phyloP scores from a whole-genome alignment of 1,284 basidiomycete genomes.

The Apiotrichum gracile region DNA sequence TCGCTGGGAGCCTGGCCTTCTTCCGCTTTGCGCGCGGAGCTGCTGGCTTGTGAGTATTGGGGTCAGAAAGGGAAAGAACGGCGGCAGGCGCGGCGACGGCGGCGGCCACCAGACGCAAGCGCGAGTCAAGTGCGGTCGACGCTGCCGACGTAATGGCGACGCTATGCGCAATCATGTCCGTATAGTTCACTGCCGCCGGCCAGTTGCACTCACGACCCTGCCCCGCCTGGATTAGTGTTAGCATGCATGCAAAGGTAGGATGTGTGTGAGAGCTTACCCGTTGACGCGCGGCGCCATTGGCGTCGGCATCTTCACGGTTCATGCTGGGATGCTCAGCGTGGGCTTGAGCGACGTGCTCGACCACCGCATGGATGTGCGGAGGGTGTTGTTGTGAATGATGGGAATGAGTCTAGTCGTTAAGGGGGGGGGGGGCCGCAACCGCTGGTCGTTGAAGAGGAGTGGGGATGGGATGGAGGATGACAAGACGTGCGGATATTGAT shows the following conservation, averaged over 20 bases:
- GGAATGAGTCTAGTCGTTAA: not conserved
- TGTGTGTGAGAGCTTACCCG: not conserved
- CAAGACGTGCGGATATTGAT: not conserved
- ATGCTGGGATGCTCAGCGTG: conserved; percentile 1
- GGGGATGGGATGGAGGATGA: not conserved
- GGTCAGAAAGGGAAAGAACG: not conserved
- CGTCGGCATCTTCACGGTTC: conserved; percentile 2
- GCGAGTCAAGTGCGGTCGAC: too few species aligned
- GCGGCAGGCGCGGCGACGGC: too few species aligned
- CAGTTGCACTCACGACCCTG: not conserved
- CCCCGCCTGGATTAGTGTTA: not conserved
- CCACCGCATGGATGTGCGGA: not conserved
- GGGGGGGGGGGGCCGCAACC: too few species aligned
- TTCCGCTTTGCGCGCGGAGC: conserved; percentile 22
- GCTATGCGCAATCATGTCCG: not conserved
- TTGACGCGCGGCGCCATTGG: not conserved
- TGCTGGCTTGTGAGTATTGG: not conserved
- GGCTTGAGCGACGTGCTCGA: not conserved
- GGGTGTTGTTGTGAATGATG: not conserved
- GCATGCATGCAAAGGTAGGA: not conserved
- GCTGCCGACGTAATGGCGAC: not conserved
- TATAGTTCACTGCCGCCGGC: not conserved
- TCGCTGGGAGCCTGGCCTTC: conserved; percentile 20
- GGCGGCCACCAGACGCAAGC: too few species aligned
- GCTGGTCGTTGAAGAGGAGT: too few species aligned